Evolutionary conservation across 768 basidiomycete genomes (phyloP), one percentile per base, ranked within the genome.

Genomic region (Pleurotus tuber-regium): DNA sequence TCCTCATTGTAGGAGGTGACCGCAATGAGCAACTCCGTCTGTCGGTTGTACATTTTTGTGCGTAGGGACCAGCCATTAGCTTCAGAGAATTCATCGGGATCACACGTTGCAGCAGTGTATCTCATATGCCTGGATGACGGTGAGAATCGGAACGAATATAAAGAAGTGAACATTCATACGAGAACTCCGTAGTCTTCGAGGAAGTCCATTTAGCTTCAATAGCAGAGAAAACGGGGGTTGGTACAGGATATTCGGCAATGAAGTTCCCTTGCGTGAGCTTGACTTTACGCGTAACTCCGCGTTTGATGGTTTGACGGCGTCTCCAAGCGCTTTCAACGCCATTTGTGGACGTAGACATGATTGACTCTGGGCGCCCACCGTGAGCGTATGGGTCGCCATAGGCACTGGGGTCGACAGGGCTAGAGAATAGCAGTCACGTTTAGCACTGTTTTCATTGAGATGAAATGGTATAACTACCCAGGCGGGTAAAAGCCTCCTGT

Each of bases 1-100:
- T 93, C 90, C 67, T 94, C 92, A 56, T 93, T 92, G 72, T 92
- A 93, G 3, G 87, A 91, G 4, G 92, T 97, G 56, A 98, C 90
- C 8, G 93, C 95, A 60, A 98, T 96, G 21, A 98, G 79, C 5
- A 98, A 67, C 57, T 98, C 96, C 1, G 96, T 98, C 57, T 89
- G 81, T 51, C 96, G 89, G 54, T 87, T 84, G 70, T 93, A 97
- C 57, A 85, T 72, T 63, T 89, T 89, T 4, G 87, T 78, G 10
- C 96, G 86, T 47, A 98, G 73, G 1, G 88, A 84, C 79, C 85
- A 98, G 28, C 95, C 95, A 58, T 77, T 81, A 8, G 79, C 87
- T 62, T 84, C 81, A 7, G 71, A 71, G 63, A 94, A 95, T 56
- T 94, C 91, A 63, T 96, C 92, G 11, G 93, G 93, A 62, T 96